phyloP scores from a whole-genome alignment of 1,139 yeast species.

The Spathaspora sp. region DNA sequence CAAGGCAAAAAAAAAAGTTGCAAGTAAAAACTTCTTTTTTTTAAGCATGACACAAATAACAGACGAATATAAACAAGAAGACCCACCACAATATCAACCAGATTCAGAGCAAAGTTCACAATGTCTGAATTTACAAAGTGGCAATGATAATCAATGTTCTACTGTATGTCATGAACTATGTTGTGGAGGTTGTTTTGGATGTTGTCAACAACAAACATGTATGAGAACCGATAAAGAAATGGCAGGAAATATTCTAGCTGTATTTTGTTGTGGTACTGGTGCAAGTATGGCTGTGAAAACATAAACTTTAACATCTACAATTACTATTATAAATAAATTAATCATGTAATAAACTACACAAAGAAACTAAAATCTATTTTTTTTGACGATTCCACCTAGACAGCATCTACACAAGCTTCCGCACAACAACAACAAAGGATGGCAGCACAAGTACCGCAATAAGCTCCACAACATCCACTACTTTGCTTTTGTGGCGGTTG shows the following conservation, averaged over 20 bases:
- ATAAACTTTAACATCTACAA: no score
- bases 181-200: conserved; percentile 19
- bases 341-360: not conserved
- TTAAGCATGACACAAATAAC: not conserved
- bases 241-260: conserved; percentile 14
- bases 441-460: conserved; percentile 47
- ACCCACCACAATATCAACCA: conserved; percentile 11
- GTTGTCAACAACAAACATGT: conserved; percentile 17
- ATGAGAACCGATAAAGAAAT: conserved; percentile 16
- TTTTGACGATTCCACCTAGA: not conserved
- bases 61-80: conserved; percentile 7
- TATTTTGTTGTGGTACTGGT: conserved; percentile 16
- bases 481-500: conserved; percentile 31
- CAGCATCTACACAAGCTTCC: conserved; percentile 17
- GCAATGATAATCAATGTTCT: conserved; percentile 8
- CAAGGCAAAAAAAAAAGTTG: not conserved
- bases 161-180: conserved; percentile 16
- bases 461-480: conserved; percentile 39
- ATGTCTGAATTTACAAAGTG: conserved; percentile 15
- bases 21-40: not conserved
- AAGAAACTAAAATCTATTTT: not conserved
- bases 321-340: not conserved
- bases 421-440: conserved; percentile 48
- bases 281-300: conserved; percentile 5
- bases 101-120: conserved; percentile 21